phyloP scores from a whole-genome alignment of 306 rosid genomes.

The Urtica urens region DNA sequence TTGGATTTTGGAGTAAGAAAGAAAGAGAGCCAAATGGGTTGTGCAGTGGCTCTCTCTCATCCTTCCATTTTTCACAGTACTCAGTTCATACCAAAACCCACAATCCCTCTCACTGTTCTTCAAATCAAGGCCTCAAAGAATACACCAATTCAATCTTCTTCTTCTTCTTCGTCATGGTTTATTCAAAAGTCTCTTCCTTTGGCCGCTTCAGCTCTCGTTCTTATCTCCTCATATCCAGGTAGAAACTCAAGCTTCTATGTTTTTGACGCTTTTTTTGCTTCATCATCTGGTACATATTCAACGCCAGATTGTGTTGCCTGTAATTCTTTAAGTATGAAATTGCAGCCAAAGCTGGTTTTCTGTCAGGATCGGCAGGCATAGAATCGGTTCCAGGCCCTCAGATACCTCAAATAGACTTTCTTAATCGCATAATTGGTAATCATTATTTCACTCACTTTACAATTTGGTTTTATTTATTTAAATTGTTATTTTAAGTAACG shows the following conservation, averaged over 20 bases:
- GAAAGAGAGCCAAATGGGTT: constrained; percentile 42
- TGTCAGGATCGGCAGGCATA: constrained; percentile 75
- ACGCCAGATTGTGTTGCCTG: no score
- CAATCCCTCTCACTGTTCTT: constrained; percentile 12
- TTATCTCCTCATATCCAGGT: constrained; percentile 74
- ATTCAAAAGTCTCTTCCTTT: constrained; percentile 50
- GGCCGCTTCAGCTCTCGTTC: constrained; percentile 64
- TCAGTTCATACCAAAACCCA: constrained; percentile 16
- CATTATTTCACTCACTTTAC: neutral
- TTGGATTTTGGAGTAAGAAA: constrained; percentile 7
- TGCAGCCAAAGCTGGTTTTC: constrained; percentile 78
- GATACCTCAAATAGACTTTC: constrained; percentile 75
- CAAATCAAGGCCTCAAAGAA: constrained; percentile 15
- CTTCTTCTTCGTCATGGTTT: constrained; percentile 18
- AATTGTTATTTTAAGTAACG: no score
- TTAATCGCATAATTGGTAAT: constrained; percentile 55
- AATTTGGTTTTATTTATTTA: neutral
- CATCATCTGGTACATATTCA: no score
- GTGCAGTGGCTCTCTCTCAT: constrained; percentile 32
- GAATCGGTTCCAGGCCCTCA: constrained; percentile 88
- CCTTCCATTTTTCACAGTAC: constrained; percentile 22
- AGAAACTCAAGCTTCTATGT: no score
- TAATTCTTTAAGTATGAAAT: neutral
- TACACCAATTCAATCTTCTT: constrained; percentile 14
- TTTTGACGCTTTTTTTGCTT: no score